Evolutionary conservation across 306 rosid species (phyloP).

Genomic region (Geum urbanum): DNA sequence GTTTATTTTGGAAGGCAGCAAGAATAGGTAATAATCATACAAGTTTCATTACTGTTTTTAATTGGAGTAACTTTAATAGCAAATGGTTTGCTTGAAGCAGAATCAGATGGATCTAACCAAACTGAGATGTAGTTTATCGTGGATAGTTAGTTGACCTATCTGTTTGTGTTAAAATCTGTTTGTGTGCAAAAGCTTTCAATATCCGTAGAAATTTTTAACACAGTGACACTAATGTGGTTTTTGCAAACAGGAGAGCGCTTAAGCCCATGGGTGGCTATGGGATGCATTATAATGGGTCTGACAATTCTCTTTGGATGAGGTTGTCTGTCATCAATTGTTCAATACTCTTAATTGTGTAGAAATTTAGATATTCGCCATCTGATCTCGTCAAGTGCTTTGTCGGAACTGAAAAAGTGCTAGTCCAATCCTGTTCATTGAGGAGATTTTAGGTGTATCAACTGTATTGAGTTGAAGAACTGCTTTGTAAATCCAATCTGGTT

Average conservation of each 20-base stretch:
- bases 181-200: not conserved
- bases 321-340: not conserved
- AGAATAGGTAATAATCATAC: constrained; percentile 54
- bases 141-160: not conserved
- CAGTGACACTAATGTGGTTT: constrained; percentile 18
- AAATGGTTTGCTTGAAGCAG: not conserved
- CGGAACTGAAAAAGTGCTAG: not conserved
- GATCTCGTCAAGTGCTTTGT: constrained; percentile 1
- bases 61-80: constrained; percentile 1
- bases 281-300: constrained; percentile 62
- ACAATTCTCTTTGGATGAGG: constrained; percentile 38
- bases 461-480: too few relatives aligned
- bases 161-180: not conserved
- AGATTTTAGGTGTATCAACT: not conserved
- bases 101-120: too few relatives aligned
- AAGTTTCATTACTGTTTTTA: not conserved
- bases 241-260: constrained; percentile 59
- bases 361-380: not conserved
- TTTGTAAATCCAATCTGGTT: not conserved
- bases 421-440: not conserved
- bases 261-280: constrained; percentile 67
- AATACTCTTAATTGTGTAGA: not conserved
- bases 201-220: not conserved
- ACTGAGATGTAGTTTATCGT: not conserved
- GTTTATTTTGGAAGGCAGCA: constrained; percentile 79